Evolutionary conservation across 1,284 basidiomycete genomes (phyloP).

Genomic region (Mycosarcoma maydis): DNA sequence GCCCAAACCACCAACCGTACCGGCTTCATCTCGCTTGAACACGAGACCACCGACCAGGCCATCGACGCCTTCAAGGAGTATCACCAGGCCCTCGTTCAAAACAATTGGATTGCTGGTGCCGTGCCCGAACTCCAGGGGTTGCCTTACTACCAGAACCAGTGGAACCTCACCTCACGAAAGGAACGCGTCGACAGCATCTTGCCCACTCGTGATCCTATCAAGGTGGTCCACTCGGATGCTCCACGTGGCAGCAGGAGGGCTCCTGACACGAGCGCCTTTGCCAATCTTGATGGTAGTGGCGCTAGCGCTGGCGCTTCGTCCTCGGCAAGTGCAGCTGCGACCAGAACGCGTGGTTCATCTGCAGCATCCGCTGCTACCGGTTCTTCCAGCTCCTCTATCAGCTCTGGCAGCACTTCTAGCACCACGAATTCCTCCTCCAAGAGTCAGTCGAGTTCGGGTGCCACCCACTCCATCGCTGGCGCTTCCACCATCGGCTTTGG

Average conservation of each 20-base stretch:
- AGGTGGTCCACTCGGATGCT: constrained; percentile 46
- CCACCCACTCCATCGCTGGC: constrained; percentile 11
- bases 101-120: constrained; percentile 47
- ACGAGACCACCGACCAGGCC: constrained; percentile 59
- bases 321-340: constrained; percentile 10
- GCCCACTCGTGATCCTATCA: constrained; percentile 38
- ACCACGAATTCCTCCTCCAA: constrained; percentile 4
- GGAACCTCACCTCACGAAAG: constrained; percentile 39
- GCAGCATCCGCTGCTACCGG: neutral
- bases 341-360: neutral
- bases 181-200: constrained; percentile 41
- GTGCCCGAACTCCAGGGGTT: constrained; percentile 51
- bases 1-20: constrained; percentile 34
- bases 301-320: constrained; percentile 13
- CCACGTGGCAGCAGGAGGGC: constrained; percentile 26
- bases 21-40: constrained; percentile 59
- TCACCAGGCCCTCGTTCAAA: constrained; percentile 28
- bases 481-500: constrained; percentile 33
- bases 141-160: constrained; percentile 60
- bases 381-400: neutral
- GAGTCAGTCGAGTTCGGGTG: constrained; percentile 31
- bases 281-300: constrained; percentile 34
- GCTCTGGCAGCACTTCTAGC: neutral
- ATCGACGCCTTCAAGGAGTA: constrained; percentile 53
- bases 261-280: constrained; percentile 40